Evolutionary conservation across 1,284 basidiomycete species (phyloP), one percentile per base, ranked within the genome.

Genomic region (Leccinum variabile): DNA sequence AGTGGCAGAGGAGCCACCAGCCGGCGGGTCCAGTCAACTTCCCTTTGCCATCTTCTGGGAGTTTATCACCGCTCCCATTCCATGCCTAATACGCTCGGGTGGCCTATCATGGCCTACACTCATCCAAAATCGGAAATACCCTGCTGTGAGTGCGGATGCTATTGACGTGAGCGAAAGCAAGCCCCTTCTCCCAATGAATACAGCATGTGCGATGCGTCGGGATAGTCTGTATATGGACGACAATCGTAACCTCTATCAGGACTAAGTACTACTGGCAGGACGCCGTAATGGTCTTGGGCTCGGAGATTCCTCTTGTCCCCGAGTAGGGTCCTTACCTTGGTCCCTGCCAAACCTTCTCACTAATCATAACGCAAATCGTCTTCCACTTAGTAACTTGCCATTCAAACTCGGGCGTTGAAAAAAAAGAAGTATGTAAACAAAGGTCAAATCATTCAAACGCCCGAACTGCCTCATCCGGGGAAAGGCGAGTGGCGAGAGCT

Each of bases 131-230:
- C 58, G 32, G 44, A 25, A 61, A 53, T 46, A 32, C 61, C 53
- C 35, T 64, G 50, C 13, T 16, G 53, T 39, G 32, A 54, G 28
- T 32, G 25, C 30, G n/a, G 14, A 22, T 33, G 50, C 39, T 35
- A 46, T 46, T 46, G 41, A 44, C 10, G 41, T 44, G 10, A n/a
- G 39, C 16, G 16, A 41, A 11, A 35, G 13, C 35, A 8, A 16
- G n/a, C n/a, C n/a, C n/a, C n/a, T 41, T 10, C 18, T 18, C 44
- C 44, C 44, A 46, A 28, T 32, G 9, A 10, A 28, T 52, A 28
- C 16, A 32, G 41, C 18, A 16, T 10, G 61, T 57, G 65, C 67
- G 65, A 16, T 14, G 18, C 44, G 28, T 69, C 65, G 65, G 67
- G 59, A 32, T 7, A 54, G 22, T 28, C 32, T 28, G 10, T 54